Conservation (phyloP, 768 basidiomycete genomes). For the Tubosaeta sp. region DNA sequence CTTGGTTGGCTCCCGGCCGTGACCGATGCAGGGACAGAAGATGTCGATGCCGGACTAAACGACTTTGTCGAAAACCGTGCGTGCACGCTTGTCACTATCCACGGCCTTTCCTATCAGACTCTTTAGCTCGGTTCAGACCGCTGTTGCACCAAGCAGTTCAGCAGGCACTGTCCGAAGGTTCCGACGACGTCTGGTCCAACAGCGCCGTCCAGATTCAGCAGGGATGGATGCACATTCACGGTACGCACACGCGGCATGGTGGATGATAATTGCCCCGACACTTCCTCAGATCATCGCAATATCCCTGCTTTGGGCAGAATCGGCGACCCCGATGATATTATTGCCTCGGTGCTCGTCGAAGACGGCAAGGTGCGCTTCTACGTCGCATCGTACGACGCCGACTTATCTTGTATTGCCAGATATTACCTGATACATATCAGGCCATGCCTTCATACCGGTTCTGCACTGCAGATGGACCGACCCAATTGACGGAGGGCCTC, state of each 20-base stretch:
- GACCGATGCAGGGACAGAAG: constrained; percentile 24
- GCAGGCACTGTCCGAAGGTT: constrained; percentile 47
- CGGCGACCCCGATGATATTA: constrained; percentile 81
- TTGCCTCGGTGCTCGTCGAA: constrained; percentile 69
- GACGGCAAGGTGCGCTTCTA: constrained; percentile 51
- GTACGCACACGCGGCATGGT: constrained; percentile 19
- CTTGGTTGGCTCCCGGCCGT: constrained; percentile 70
- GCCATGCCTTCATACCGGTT: constrained; percentile 82
- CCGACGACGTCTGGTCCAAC: constrained; percentile 63
- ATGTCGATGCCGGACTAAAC: constrained; percentile 50
- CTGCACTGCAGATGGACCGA: constrained; percentile 70
- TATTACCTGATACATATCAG: constrained; percentile 68
- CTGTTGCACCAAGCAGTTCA: constrained; percentile 60
- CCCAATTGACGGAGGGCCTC: constrained; percentile 65
- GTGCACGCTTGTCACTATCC: constrained; percentile 17
- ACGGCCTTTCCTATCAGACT: background rate
- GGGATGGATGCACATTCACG: constrained; percentile 89
- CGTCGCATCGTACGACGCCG: background rate
- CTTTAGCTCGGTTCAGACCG: constrained; percentile 52
- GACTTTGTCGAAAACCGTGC: constrained; percentile 73
- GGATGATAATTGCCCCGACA: background rate
- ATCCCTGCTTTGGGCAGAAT: constrained; percentile 70
- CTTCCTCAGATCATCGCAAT: constrained; percentile 59
- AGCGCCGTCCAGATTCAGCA: constrained; percentile 60
- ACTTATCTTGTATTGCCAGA: constrained; percentile 35